Percentiles rank a stretch among this genome's conserved stretches.
phyloP scores from a whole-genome alignment of 345 rosid species.

The Microcos paniculata region DNA sequence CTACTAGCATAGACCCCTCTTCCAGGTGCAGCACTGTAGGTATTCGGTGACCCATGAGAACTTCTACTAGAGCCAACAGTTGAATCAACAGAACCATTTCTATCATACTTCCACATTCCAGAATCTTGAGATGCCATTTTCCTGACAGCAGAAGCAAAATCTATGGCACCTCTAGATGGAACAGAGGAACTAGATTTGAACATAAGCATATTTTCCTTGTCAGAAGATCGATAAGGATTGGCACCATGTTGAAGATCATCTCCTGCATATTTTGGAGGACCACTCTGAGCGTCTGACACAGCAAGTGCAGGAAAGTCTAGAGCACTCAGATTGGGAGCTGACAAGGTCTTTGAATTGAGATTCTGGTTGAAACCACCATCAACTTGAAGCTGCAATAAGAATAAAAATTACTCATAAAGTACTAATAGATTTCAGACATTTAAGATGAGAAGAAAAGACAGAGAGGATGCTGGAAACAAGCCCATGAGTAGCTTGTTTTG shows the following conservation, averaged over 20 bases:
- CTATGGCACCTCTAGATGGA: slow-evolving; percentile 58
- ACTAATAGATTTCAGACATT: neutral
- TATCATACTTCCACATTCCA: slow-evolving; percentile 81
- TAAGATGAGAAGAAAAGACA: neutral
- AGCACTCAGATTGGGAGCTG: slow-evolving; percentile 72
- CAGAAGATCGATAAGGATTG: slow-evolving; percentile 59
- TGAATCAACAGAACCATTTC: slow-evolving; percentile 70
- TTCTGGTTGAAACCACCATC: slow-evolving; percentile 80
- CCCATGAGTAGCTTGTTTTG: neutral
- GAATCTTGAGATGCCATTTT: slow-evolving; percentile 84
- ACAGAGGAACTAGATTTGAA: slow-evolving; percentile 62
- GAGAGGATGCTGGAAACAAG: neutral
- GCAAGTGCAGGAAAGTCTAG: slow-evolving; percentile 88
- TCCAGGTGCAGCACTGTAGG: slow-evolving; percentile 60
- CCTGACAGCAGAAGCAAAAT: slow-evolving; percentile 94
- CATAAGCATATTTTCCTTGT: slow-evolving; percentile 69
- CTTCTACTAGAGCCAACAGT: slow-evolving; percentile 84
- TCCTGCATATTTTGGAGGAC: slow-evolving; percentile 58
- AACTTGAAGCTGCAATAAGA: slow-evolving; percentile 74
- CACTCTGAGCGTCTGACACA: slow-evolving; percentile 53
- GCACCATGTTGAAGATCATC: slow-evolving; percentile 68
- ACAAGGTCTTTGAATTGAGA: slow-evolving; percentile 57
- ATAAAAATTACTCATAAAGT: slow-evolving; percentile 24
- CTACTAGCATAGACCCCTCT: slow-evolving; percentile 69
- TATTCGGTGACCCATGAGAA: slow-evolving; percentile 49